Percentiles rank a stretch among this genome's conserved stretches.
Evolutionary conservation across 305 asterid species (phyloP).

Genomic region (Fraxinus greggii): DNA sequence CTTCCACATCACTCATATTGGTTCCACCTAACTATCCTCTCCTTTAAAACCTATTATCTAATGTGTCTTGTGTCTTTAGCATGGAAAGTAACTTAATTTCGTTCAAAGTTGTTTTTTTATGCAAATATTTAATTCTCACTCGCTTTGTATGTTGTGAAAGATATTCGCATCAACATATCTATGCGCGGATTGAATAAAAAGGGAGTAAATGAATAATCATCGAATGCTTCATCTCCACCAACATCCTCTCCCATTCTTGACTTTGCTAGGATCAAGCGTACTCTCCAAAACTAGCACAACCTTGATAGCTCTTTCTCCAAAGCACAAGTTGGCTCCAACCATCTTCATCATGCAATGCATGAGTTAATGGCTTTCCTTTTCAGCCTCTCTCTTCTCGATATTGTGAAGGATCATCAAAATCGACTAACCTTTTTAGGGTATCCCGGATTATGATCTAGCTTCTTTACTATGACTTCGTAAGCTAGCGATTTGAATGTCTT

Average conservation of each 20-base stretch:
- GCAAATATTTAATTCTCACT: not conserved
- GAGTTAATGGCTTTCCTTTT: constrained; percentile 19
- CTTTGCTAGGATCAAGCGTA: not conserved
- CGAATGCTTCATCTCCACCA: not conserved
- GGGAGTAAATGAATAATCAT: not conserved
- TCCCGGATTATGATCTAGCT: not conserved
- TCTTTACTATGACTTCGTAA: not conserved
- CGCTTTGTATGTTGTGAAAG: not conserved
- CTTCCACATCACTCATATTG: not conserved
- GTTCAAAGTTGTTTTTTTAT: not conserved
- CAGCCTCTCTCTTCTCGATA: not conserved
- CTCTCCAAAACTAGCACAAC: not conserved
- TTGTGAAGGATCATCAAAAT: not conserved
- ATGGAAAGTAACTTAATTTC: not conserved
- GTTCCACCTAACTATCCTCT: not conserved
- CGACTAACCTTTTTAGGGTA: not conserved
- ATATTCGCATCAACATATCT: not conserved
- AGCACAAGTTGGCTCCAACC: not conserved
- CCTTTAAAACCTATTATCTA: not conserved
- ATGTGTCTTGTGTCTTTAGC: not conserved
- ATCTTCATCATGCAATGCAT: not conserved
- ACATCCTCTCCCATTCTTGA: not conserved
- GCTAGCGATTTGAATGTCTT: not conserved
- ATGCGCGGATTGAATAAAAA: not conserved
- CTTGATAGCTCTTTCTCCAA: not conserved